These are phyloP conservation scores for Dryas alaskensis DNA, from an alignment of 306 rosid genomes.

Conservation along the genomic window DNA sequence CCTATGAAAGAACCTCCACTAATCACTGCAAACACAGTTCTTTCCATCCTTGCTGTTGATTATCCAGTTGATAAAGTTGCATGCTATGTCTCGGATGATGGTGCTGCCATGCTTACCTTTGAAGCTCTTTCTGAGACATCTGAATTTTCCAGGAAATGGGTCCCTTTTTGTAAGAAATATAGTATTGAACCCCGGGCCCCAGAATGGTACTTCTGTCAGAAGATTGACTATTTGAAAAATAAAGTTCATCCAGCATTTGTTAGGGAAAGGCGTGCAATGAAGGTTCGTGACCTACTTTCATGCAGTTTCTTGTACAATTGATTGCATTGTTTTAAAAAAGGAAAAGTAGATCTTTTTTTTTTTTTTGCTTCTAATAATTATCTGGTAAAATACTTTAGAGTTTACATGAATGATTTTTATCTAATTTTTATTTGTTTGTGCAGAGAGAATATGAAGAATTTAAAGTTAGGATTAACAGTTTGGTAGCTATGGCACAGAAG, in stretches of 20 bases:
- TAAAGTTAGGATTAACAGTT: constrained; percentile 77
- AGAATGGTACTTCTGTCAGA: constrained; percentile 86
- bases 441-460: constrained; percentile 97
- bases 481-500: constrained; percentile 87
- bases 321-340: no score
- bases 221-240: constrained; percentile 80
- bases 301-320: neutral
- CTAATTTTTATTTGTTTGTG: constrained; percentile 4
- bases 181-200: constrained; percentile 93
- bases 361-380: neutral
- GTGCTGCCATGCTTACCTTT: constrained; percentile 99
- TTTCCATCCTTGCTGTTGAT: constrained; percentile 89
- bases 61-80: constrained; percentile 92
- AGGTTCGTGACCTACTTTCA: constrained; percentile 45
- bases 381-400: neutral
- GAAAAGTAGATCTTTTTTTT: neutral
- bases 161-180: constrained; percentile 77
- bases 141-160: constrained; percentile 91
- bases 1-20: constrained; percentile 95
- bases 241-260: constrained; percentile 93
- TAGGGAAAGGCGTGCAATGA: constrained; percentile 95
- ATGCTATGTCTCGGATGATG: constrained; percentile 99
- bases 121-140: constrained; percentile 98
- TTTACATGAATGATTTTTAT: constrained; percentile 10
- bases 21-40: constrained; percentile 92